Evolutionary conservation across 805 yeast species (phyloP).

Genomic region (Metschnikowia hibisci): DNA sequence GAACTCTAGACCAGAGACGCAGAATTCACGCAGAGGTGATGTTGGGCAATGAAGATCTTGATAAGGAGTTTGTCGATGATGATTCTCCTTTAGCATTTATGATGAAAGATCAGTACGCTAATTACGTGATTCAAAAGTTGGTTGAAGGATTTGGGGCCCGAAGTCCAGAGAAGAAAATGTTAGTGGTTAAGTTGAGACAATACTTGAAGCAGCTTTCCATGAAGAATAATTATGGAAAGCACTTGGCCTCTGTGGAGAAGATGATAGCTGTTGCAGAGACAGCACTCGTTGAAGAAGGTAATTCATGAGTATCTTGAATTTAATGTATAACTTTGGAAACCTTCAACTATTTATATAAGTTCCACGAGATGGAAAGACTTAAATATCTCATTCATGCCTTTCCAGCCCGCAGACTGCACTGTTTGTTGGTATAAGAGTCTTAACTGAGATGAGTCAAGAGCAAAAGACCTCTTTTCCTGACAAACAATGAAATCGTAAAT

Average conservation of each 20-base stretch:
- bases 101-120: constrained; percentile 98
- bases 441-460: constrained; percentile 9
- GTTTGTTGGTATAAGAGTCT: constrained; percentile 10
- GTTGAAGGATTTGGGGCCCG: constrained; percentile 68
- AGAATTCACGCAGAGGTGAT: constrained; percentile 64
- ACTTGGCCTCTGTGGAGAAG: constrained; percentile 77
- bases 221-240: constrained; percentile 71
- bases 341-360: neutral
- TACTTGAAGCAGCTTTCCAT: constrained; percentile 68
- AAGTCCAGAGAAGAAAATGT: constrained; percentile 60
- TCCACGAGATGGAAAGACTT: constrained; percentile 7
- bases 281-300: constrained; percentile 39
- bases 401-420: constrained; percentile 5
- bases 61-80: constrained; percentile 50
- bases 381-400: constrained; percentile 3
- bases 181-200: constrained; percentile 74
- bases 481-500: constrained; percentile 13
- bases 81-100: constrained; percentile 73
- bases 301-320: constrained; percentile 2
- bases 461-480: constrained; percentile 5
- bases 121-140: constrained; percentile 92
- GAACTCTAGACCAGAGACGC: constrained; percentile 58
- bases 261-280: constrained; percentile 55
- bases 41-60: constrained; percentile 46
- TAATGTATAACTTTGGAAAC: neutral